Conservation (phyloP, 768 basidiomycete genomes). For the Auricularia auricula-judae region DNA sequence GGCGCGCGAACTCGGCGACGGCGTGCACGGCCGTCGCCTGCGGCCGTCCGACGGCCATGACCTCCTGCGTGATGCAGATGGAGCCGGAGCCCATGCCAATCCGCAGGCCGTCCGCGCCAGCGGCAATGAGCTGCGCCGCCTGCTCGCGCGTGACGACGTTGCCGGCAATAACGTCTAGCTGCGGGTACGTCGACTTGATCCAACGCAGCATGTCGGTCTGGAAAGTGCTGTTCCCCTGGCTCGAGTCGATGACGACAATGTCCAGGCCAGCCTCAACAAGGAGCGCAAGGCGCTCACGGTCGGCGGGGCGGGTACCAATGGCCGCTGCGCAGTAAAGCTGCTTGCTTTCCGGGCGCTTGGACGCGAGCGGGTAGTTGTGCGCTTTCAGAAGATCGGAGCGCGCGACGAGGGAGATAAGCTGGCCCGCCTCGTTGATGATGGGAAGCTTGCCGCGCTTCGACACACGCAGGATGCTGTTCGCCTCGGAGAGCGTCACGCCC, state of each 20-base stretch:
- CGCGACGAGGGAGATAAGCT: constrained; percentile 76
- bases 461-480: constrained; percentile 88
- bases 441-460: constrained; percentile 98
- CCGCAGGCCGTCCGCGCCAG: constrained; percentile 91
- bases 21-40: constrained; percentile 98
- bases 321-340: constrained; percentile 96
- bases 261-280: constrained; percentile 93
- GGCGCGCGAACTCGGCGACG: constrained; percentile 84
- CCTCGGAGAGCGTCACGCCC: constrained; percentile 84
- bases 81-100: constrained; percentile 98
- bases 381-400: constrained; percentile 97
- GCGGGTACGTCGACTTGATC: constrained; percentile 80
- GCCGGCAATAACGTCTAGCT: constrained; percentile 88
- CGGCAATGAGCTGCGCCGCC: constrained; percentile 84
- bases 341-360: constrained; percentile 82
- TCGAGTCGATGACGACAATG: constrained; percentile 89
- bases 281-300: constrained; percentile 71
- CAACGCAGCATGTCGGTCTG: constrained; percentile 91
- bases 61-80: constrained; percentile 98
- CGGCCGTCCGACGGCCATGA: constrained; percentile 97
- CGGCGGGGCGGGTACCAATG: constrained; percentile 83
- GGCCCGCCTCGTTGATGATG: constrained; percentile 54
- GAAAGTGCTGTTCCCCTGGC: constrained; percentile 90
- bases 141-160: constrained; percentile 98
- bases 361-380: constrained; percentile 90